Evolutionary conservation across 2,329 filamentous ascomycete species (phyloP), one percentile per base, ranked within the genome.

Genomic region (Lasiodiplodia sp.): DNA sequence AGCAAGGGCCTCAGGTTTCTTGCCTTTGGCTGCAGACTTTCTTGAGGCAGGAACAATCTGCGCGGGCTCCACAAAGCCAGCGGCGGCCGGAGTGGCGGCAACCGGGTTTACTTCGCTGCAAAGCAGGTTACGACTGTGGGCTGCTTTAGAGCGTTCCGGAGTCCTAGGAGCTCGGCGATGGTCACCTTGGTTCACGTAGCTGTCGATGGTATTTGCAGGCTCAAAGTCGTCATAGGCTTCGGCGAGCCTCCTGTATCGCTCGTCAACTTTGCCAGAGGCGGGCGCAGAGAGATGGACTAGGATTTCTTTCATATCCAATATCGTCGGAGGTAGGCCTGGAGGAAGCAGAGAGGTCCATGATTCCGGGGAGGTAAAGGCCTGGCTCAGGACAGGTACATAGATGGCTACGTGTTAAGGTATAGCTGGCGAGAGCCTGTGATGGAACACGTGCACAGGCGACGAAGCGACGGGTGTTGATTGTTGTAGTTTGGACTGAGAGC

Each of bases 241-340:
- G 14, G 81, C 81, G 69, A 83, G 74, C 53, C 77, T 75, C 57
- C 75, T 76, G 69, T 79, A 82, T 4, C 77, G 70, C 47, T 82
- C 77, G 74, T 85, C 83, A 69, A 81, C 78, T 49, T 76, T 75
- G 37, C 75, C 77, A 47, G 77, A 80, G 10, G 80, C 78, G 10
- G 82, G 75, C 7, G 83, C 79, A 69, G 82, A 82, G 51, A 83
- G 80, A 72, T 85, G 83, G 40, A 82, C 80, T 38, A 83, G 76
- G 34, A 85, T 76, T 69, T 83, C 79, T 69, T 83, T 79, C 73
- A 81, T 77, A 67, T 70, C 71, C 76, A 64, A 64, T 31, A 60
- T 44, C 40, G 62, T 37, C 25, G 37, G 25, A 28, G 25, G 28
- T n/a, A 31, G 21, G 23, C 10, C 21, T 57, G 21, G 44, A 25